Evolutionary conservation across 139 green algal genomes (phyloP).

Genomic region (Ostreobium quekettii): DNA sequence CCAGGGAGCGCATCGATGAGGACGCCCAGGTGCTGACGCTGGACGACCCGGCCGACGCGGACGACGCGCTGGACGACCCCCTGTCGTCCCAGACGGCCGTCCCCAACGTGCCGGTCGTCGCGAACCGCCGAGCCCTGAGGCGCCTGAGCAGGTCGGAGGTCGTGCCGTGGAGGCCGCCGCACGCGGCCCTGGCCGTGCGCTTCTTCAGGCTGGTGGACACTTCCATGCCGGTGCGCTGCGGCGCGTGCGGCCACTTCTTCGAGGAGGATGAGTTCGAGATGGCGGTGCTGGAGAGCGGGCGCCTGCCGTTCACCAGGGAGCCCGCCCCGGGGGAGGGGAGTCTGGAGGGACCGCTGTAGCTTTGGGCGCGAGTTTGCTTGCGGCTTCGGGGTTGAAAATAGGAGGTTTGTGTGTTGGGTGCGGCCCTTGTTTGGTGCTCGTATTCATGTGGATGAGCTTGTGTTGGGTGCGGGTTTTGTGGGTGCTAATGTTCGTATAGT

Average conservation of each 20-base stretch:
- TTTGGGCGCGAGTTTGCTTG: no score
- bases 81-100: conserved; percentile 56
- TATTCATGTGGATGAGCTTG: no score
- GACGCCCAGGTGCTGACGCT: conserved; percentile 20
- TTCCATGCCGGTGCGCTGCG: conserved; percentile 48
- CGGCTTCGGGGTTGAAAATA: no score
- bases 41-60: conserved; percentile 13
- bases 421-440: no score
- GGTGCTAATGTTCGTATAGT: no score
- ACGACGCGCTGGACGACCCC: conserved; percentile 42
- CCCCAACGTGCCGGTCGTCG: conserved; percentile 47
- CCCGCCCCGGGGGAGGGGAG: no score
- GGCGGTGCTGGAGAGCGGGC: conserved; percentile 20
- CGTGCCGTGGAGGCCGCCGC: conserved; percentile 43
- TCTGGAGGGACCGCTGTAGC: no score
- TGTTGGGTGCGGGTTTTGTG: no score
- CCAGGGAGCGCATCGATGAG: no score
- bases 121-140: conserved; percentile 40
- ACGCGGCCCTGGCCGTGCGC: conserved; percentile 32
- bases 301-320: background rate
- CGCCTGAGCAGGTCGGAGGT: conserved; percentile 40
- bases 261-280: conserved; percentile 73
- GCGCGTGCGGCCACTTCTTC: conserved; percentile 65
- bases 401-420: no score
- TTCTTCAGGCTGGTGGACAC: conserved; percentile 69